Base-by-base conservation (phyloP, 148 eudicot species). In the Mesembryanthemum crystallinum region DNA sequence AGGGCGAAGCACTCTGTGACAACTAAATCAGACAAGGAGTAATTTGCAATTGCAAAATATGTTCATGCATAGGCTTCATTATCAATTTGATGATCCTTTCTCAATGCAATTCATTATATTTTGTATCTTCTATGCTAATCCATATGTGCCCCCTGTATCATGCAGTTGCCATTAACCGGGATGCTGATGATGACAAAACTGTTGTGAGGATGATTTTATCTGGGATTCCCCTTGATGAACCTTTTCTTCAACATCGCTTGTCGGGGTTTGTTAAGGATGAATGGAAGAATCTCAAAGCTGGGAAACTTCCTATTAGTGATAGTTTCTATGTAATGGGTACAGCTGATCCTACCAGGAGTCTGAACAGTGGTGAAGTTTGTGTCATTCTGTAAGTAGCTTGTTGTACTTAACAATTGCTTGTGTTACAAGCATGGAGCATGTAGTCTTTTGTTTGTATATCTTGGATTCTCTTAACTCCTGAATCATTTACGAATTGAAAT, bases 321-420 rank as follows among this genome's bases (percentile, higher is more conserved):
- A 88, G 96, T 82, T 92, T 76, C 74, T 88, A 89, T 77, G 64
- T 95, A 45, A 95, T 95, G 92, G 98, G 98, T 66, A 95, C 98
- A 18, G 82, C 86, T 72, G 98, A 95, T 78, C 98, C 98, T 7
- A 95, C 94, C 0, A 83, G 83, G 33, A 52, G 80, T 23, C 74
- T 94, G 61, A 83, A 90, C 17, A 63, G 77, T 63, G 81, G 86
- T 58, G 86, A 94, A 94, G 96, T 94, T 77, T 94, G 92, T 71
- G 86, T 94, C n/a, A 87, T 94, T 76, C 81, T 86, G 98, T 94
- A 89, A 13, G 59, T 83, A 21, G 15, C 35, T 73, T 69, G 33
- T 65, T 3, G n/a, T 25, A 43, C 58, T 29, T 28, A 61, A 64
- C 28, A 37, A 14, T 54, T 32, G 30, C 9, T 39, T 5, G 18